Evolutionary conservation across 495 filamentous ascomycete species (phyloP).

Genomic region (Paragyromitra xinjiangensis): DNA sequence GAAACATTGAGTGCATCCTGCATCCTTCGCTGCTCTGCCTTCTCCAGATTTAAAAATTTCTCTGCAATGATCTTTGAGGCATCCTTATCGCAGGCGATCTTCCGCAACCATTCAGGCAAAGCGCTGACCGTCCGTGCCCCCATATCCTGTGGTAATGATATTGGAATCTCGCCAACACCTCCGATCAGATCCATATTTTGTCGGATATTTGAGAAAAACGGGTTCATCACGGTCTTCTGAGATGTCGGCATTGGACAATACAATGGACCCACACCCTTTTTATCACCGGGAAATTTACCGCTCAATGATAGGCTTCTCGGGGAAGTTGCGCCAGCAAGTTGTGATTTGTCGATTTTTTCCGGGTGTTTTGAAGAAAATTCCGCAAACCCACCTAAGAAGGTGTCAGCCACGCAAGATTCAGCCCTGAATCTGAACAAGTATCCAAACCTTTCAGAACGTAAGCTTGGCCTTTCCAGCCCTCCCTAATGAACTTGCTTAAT

Average conservation of each 20-base stretch:
- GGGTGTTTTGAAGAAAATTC: constrained; percentile 64
- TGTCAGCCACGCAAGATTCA: constrained; percentile 26
- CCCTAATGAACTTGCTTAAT: constrained; percentile 87
- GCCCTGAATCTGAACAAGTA: constrained; percentile 49
- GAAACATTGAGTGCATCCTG: constrained; percentile 77
- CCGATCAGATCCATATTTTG: constrained; percentile 96
- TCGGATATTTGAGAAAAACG: constrained; percentile 94
- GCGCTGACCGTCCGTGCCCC: constrained; percentile 59
- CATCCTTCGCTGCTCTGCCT: constrained; percentile 88
- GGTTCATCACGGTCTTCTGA: constrained; percentile 73
- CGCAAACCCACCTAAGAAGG: constrained; percentile 63
- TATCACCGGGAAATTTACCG: constrained; percentile 67
- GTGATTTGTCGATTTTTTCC: constrained; percentile 62
- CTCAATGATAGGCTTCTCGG: constrained; percentile 63
- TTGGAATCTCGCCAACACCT: constrained; percentile 87
- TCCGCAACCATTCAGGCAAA: constrained; percentile 80
- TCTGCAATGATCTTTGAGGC: constrained; percentile 82
- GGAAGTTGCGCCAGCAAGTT: constrained; percentile 60
- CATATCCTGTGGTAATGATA: constrained; percentile 72
- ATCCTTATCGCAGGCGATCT: constrained; percentile 71
- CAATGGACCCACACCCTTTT: constrained; percentile 76
- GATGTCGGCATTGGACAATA: constrained; percentile 77
- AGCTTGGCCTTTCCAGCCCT: constrained; percentile 78
- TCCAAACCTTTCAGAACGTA: constrained; percentile 71
- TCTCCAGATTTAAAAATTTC: constrained; percentile 83